A percentile compares a stretch with the other conserved stretches of the same genome.
Conservation (phyloP, 371 early-diverging fungal genomes). For the Rhizopus microsporus region DNA sequence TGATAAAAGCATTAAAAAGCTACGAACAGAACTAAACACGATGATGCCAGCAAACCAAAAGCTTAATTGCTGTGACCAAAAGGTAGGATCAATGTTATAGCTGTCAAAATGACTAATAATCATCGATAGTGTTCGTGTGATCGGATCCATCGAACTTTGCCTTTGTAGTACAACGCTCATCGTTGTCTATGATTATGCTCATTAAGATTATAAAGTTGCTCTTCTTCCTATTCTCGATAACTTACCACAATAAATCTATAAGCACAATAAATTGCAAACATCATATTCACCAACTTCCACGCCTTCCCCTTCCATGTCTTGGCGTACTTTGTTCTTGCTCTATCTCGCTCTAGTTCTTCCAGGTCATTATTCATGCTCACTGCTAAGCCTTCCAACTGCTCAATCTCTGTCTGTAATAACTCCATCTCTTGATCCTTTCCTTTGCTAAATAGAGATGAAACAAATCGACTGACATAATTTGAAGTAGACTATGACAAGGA, state of each 20-base stretch:
- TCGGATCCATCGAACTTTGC: constrained; percentile 80
- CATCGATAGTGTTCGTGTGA: constrained; percentile 76
- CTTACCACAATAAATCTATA: constrained; percentile 81
- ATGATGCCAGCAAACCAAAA: constrained; percentile 90
- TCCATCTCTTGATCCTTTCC: constrained; percentile 1
- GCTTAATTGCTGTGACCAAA: constrained; percentile 91
- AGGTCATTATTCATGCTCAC: constrained; percentile 40
- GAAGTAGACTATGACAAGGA: background rate
- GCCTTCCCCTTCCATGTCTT: constrained; percentile 78
- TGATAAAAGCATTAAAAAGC: constrained; percentile 78
- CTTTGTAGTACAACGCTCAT: constrained; percentile 80
- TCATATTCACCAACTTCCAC: constrained; percentile 73
- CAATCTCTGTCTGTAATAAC: constrained; percentile 33
- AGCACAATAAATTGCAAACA: constrained; percentile 87
- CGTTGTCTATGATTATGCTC: constrained; percentile 49
- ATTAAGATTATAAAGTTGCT: background rate
- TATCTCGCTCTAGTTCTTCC: constrained; percentile 35
- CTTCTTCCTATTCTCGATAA: background rate
- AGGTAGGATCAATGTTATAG: constrained; percentile 69
- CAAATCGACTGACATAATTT: background rate
- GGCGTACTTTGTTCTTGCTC: constrained; percentile 43
- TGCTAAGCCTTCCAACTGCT: constrained; percentile 32
- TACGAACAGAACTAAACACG: constrained; percentile 84
- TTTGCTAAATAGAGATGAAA: background rate
- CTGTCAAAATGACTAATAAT: constrained; percentile 59